Base-by-base conservation (phyloP, 345 rosid species). In the Pseudoturritis turrita region DNA sequence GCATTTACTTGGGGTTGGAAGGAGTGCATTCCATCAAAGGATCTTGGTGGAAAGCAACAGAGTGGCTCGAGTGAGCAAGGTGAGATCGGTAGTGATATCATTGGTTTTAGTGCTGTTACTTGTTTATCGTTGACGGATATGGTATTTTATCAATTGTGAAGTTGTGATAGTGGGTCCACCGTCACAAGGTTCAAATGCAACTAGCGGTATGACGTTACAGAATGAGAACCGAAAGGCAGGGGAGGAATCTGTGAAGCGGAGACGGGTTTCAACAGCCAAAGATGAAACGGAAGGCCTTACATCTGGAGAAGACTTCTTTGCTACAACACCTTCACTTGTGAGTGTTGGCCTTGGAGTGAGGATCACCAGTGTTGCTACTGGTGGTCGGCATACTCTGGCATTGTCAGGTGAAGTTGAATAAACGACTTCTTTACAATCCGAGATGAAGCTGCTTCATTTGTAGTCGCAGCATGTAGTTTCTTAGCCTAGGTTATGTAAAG, bases 1-100 rank as follows among this genome's bases (percentile, higher is more conserved):
- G 80, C 79, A 12, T 89, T 84, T 74, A 79, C 96, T 14, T 92
- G 96, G 98, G 98, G 96, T n/a, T 92, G 98, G 98, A 92, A 84
- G 69, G 96, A 92, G 65, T 89, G 98, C 62, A 84, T 89, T 36
- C 98, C 95, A 46, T 83, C 82, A 13, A 86, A 83, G 74, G 87
- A 86, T 44, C 37, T 26, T 49, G 19, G 45, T 55, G 80, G 73
- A 10, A 86, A 83, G 73, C 88, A 81, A 55, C 86, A 81, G 64
- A 78, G 68, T 72, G 49, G 64, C 41, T 55, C 51, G 6, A 68
- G 55, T 50, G 95, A 84, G 72, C 82, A 83, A 87, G 91, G 92
- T 87, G 67, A 68, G 39, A 14, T 43, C 7, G 8, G 8, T 36
- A 72, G 10, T 36, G 63, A 54, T 39, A 35, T 41, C 33, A 17